Conservation (phyloP, 352 stramenopile genomes). For the Plasmopara muralis region DNA sequence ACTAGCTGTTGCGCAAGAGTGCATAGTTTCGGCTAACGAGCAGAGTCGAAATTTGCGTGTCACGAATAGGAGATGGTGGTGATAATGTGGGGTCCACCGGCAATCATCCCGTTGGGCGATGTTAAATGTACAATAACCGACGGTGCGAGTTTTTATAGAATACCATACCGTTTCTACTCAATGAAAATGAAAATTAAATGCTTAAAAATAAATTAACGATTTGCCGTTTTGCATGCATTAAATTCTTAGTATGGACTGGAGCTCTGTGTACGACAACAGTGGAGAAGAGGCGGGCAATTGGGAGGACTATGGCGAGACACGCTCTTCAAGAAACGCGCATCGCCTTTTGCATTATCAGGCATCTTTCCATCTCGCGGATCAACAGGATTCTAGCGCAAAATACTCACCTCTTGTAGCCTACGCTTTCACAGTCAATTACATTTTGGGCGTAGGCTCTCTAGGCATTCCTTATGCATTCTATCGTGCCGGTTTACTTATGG, state of each 20-base stretch:
- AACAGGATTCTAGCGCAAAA: slow-evolving; percentile 18
- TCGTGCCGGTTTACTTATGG: slow-evolving; percentile 66
- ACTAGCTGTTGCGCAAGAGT: too few relatives aligned
- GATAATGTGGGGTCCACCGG: too few relatives aligned
- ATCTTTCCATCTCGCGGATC: slow-evolving; percentile 38
- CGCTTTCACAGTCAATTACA: slow-evolving; percentile 90
- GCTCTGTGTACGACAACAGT: slow-evolving; percentile 65
- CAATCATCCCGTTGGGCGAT: too few relatives aligned
- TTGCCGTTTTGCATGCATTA: too few relatives aligned
- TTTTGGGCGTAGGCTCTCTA: slow-evolving; percentile 86
- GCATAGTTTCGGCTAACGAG: too few relatives aligned
- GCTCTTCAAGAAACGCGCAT: slow-evolving; percentile 61
- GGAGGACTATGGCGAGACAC: slow-evolving; percentile 67
- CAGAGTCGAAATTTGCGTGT: too few relatives aligned
- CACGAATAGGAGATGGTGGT: too few relatives aligned
- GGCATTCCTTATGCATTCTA: slow-evolving; percentile 87
- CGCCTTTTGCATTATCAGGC: slow-evolving; percentile 55
- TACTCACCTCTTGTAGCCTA: slow-evolving; percentile 81
- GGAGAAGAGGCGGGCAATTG: slow-evolving; percentile 54
- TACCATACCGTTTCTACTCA: too few relatives aligned
- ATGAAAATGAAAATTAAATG: too few relatives aligned
- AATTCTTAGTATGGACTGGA: slow-evolving; percentile 56
- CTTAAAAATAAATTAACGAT: too few relatives aligned
- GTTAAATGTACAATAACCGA: too few relatives aligned
- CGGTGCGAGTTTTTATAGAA: too few relatives aligned